Conservation (phyloP, 208 protist genomes). For the Wallacemonas sp. region DNA sequence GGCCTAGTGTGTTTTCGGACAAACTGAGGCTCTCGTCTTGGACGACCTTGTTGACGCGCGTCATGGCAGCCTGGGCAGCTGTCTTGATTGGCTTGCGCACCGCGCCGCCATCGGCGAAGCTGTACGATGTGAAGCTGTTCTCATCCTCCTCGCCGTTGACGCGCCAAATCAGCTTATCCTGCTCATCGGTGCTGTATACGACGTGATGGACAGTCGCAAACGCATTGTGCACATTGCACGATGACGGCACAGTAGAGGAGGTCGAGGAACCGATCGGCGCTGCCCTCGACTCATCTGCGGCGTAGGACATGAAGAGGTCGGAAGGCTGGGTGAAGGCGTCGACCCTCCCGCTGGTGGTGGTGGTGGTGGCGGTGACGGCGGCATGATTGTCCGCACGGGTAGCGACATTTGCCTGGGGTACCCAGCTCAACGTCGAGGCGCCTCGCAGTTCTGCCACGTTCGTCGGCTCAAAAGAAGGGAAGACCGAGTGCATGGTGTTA, state of each 20-base stretch:
- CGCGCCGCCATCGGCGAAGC: background rate
- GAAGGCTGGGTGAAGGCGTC: too few relatives aligned
- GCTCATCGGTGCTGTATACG: too few relatives aligned
- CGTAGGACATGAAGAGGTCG: too few relatives aligned
- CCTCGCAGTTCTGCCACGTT: background rate
- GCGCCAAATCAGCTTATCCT: background rate
- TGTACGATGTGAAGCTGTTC: background rate
- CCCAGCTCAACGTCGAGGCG: conserved; percentile 9
- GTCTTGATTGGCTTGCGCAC: background rate
- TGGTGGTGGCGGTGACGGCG: background rate
- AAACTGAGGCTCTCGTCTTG: conserved; percentile 7
- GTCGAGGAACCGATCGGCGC: background rate
- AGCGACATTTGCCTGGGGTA: background rate
- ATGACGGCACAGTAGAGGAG: background rate
- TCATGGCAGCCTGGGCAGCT: background rate
- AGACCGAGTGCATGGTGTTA: background rate
- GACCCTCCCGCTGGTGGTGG: background rate
- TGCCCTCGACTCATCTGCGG: too few relatives aligned
- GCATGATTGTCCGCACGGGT: background rate
- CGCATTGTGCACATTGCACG: too few relatives aligned
- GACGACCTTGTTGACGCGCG: background rate
- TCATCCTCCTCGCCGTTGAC: background rate
- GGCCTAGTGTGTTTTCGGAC: background rate
- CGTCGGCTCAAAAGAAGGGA: background rate
- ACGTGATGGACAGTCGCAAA: too few relatives aligned